phyloP scores from a whole-genome alignment of 2,329 filamentous ascomycete species.

The Penicillium digitatum region DNA sequence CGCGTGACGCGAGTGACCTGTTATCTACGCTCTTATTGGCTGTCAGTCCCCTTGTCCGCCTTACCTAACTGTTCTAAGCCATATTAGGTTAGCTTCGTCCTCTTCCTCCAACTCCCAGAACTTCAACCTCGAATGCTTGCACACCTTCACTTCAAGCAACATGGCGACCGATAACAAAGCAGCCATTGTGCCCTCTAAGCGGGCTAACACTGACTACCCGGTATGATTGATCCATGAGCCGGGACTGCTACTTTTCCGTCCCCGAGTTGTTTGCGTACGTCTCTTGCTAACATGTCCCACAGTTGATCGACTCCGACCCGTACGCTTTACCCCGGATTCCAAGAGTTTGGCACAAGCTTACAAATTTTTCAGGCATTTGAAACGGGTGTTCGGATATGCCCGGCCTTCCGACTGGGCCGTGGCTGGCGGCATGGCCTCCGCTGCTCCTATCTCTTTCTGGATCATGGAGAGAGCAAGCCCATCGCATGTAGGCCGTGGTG shows the following conservation, averaged over 20 bases:
- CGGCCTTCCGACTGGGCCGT: slow-evolving; percentile 76
- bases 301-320: slow-evolving; percentile 99
- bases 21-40: slow-evolving; percentile 18
- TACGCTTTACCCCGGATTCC: slow-evolving; percentile 51
- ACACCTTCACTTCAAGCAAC: slow-evolving; percentile 18
- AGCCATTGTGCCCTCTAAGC: slow-evolving; percentile 68
- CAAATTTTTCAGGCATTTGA: slow-evolving; percentile 67
- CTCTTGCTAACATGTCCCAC: slow-evolving; percentile 29
- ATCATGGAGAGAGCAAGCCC: slow-evolving; percentile 81
- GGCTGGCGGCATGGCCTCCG: slow-evolving; percentile 64
- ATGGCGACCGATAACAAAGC: slow-evolving; percentile 41
- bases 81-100: slow-evolving; percentile 20
- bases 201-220: slow-evolving; percentile 76
- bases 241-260: not conserved
- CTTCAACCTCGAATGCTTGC: slow-evolving; percentile 24
- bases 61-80: slow-evolving; percentile 10
- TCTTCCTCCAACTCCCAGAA: slow-evolving; percentile 29
- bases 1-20: slow-evolving; percentile 14
- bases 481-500: slow-evolving; percentile 76
- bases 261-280: not conserved
- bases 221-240: slow-evolving; percentile 55
- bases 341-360: slow-evolving; percentile 26
- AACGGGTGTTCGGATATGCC: slow-evolving; percentile 82
- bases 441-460: slow-evolving; percentile 69
- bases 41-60: slow-evolving; percentile 10